Base-by-base conservation (phyloP, 1,284 basidiomycete species). In the Apiotrichum siamense region DNA sequence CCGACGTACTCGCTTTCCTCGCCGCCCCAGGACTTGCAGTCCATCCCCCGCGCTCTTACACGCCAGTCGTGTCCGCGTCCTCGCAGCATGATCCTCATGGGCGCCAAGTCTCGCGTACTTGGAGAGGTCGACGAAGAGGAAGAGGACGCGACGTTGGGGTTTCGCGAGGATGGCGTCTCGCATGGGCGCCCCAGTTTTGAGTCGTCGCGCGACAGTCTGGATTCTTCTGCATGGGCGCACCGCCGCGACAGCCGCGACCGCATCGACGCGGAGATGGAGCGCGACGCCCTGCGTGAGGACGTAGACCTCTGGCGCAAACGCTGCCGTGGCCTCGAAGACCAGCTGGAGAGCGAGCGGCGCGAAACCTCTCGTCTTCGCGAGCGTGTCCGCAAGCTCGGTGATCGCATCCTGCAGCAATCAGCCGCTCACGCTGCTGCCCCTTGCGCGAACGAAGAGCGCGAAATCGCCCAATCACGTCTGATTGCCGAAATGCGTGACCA, bases 221-320 rank as follows among this genome's bases (percentile, higher is more conserved):
- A 57, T 33, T 44, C 49, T n/a, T 27, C 41, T 12, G 10, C 18
- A 17, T 50, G 39, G 42, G 23, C 31, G 21, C 35, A 32, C 21
- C 43, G 23, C n/a, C 47, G 54, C 21, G 47, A 54, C 52, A 57
- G 54, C 44, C 52, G 52, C 20, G 54, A 56, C 31, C 50, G 54
- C 25, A 49, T 70, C n/a, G 70, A 72, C 36, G 41, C 66, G 48
- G 68, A 69, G 53, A 55, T 70, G 60, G 68, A 73, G 58, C 49
- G 66, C 18, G 67, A 73, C 38, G 64, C 64, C 2, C 47, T 73
- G 15, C 57, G 62, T 23, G 70, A 71, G 33, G 68, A 71, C 42
- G 64, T 70, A 7, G 66, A 67, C 17, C 40, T 65, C n/a, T 71
- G 69, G 69, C 63, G 61, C 42, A 49, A 52, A 24, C 57, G 67